Conservation (phyloP, 164 flowering plant species). For the Pachysandra terminalis region DNA sequence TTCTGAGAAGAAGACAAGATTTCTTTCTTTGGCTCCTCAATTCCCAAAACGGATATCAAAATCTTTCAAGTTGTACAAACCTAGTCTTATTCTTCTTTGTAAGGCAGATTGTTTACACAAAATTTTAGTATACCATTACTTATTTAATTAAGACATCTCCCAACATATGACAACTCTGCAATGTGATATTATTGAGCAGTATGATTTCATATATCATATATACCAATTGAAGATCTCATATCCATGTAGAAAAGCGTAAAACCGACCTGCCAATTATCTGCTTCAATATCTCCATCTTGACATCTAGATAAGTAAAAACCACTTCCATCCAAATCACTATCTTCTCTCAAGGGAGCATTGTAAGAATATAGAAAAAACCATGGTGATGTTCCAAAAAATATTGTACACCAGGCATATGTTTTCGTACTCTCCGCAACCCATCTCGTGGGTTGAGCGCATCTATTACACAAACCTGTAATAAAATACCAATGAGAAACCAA, state of each 20-base stretch:
- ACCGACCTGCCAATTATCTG: constrained; percentile 66
- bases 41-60: too few species aligned
- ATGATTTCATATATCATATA: background rate
- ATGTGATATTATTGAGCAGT: background rate
- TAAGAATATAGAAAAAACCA: constrained; percentile 75
- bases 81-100: too few species aligned
- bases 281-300: constrained; percentile 38
- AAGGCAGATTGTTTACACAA: too few species aligned
- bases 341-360: constrained; percentile 45
- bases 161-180: too few species aligned
- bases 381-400: constrained; percentile 88
- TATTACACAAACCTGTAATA: constrained; percentile 66
- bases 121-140: too few species aligned
- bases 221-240: background rate
- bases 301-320: constrained; percentile 63
- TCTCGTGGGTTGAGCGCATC: constrained; percentile 50
- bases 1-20: too few species aligned
- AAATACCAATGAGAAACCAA: constrained; percentile 7
- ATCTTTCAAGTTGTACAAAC: too few species aligned
- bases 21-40: too few species aligned
- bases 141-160: too few species aligned
- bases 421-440: constrained; percentile 46
- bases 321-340: constrained; percentile 23
- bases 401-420: constrained; percentile 63
- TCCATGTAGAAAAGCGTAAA: constrained; percentile 4